phyloP scores from a whole-genome alignment of 2,329 filamentous ascomycete species.

The Alternaria rosae region DNA sequence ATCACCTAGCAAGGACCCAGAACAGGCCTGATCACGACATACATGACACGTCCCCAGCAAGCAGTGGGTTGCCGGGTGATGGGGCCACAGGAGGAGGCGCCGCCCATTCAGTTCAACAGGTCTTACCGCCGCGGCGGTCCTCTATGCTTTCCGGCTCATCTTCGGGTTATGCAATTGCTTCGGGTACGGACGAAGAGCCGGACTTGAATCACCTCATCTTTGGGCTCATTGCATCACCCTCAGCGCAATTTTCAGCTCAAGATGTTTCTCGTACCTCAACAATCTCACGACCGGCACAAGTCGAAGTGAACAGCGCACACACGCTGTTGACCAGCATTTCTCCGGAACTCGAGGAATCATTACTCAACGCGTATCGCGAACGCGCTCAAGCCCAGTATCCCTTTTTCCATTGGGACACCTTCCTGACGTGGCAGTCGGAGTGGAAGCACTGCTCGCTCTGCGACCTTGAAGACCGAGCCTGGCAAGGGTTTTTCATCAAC shows the following conservation, averaged over 20 bases:
- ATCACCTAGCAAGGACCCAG: constrained; percentile 11
- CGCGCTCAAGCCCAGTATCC: constrained; percentile 30
- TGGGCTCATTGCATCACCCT: constrained; percentile 23
- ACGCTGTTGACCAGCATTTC: constrained; percentile 17
- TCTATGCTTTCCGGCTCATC: constrained; percentile 13
- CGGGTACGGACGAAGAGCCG: constrained; percentile 8
- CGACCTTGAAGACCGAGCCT: constrained; percentile 12
- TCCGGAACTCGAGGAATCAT: constrained; percentile 9
- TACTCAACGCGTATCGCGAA: constrained; percentile 26
- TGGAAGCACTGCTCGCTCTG: constrained; percentile 18
- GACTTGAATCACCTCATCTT: constrained; percentile 23
- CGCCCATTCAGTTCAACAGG: neutral
- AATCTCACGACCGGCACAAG: neutral
- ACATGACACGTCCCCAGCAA: neutral
- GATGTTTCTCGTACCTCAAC: neutral
- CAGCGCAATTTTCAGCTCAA: neutral
- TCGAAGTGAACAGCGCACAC: constrained; percentile 3
- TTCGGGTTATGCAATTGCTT: constrained; percentile 6
- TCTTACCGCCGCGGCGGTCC: neutral
- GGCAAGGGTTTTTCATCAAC: constrained; percentile 31
- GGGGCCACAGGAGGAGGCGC: neutral
- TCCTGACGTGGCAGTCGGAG: constrained; percentile 19
- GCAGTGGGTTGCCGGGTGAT: neutral
- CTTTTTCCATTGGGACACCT: constrained; percentile 27
- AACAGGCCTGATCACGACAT: neutral